These are phyloP conservation scores for Pouteria glomerata DNA, from an alignment of 148 eudicot genomes.

Conservation along the genomic window DNA sequence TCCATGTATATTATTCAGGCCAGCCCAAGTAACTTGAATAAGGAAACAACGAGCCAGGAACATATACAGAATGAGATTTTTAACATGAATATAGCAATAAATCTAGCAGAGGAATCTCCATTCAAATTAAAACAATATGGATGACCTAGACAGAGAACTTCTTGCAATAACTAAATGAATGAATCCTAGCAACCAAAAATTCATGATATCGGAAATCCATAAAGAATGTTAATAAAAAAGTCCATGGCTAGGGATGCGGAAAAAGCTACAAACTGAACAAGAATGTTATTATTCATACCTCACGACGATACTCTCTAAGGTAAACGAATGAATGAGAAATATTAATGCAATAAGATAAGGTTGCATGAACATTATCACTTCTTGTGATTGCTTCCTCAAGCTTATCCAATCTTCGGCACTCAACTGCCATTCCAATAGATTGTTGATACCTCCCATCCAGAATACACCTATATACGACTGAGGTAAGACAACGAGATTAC, in stretches of 20 bases:
- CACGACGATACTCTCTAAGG: conserved; percentile 75
- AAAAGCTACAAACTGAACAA: not conserved
- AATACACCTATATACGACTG: conserved; percentile 51
- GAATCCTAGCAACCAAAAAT: not conserved
- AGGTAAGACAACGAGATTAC: conserved; percentile 9
- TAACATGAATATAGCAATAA: not conserved
- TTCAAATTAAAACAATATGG: not conserved
- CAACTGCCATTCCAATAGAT: conserved; percentile 86
- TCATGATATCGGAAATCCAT: not conserved
- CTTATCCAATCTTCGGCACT: conserved; percentile 84
- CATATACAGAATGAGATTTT: too few relatives aligned
- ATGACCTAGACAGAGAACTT: not conserved
- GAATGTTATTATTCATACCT: conserved; percentile 40
- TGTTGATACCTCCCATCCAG: conserved; percentile 79
- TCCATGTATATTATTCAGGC: not conserved
- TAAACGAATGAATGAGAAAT: conserved; percentile 69
- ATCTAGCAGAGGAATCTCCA: not conserved
- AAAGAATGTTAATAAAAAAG: not conserved
- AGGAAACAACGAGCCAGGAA: too few relatives aligned
- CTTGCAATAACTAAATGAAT: not conserved
- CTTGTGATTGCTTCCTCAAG: conserved; percentile 79
- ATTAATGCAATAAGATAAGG: conserved; percentile 74
- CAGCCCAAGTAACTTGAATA: not conserved
- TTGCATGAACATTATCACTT: conserved; percentile 75
- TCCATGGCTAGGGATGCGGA: not conserved